These are phyloP conservation scores for Sonneratia alba DNA, from an alignment of 345 rosid species.

Conservation along the genomic window DNA sequence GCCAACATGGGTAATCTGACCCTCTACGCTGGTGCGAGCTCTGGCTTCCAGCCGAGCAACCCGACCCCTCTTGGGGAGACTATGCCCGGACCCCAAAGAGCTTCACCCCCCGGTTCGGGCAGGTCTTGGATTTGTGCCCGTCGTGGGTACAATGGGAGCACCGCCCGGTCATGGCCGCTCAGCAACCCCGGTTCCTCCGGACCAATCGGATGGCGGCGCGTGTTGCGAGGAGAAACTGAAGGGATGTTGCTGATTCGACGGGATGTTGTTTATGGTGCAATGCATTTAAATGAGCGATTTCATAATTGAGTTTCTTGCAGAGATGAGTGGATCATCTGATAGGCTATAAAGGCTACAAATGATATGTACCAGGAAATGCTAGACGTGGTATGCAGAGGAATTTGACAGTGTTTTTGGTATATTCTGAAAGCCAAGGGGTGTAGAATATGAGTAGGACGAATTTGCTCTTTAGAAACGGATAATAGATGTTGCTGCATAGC, in stretches of 20 bases:
- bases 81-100: conserved; percentile 84
- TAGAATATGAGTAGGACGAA: neutral
- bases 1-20: conserved; percentile 92
- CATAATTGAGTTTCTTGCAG: neutral
- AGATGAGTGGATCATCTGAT: neutral
- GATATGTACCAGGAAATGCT: too few species aligned
- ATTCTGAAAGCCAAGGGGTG: neutral
- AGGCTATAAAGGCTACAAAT: too few species aligned
- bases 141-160: conserved; percentile 99
- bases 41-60: conserved; percentile 32
- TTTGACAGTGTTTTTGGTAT: neutral
- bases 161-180: conserved; percentile 64
- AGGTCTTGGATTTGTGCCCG: conserved; percentile 97
- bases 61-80: conserved; percentile 21
- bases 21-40: conserved; percentile 39
- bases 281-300: neutral
- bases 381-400: too few species aligned
- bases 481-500: neutral
- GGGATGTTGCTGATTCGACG: neutral
- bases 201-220: too few species aligned
- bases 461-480: too few species aligned
- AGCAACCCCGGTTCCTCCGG: too few species aligned
- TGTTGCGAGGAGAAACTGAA: too few species aligned
- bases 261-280: neutral
- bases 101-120: conserved; percentile 91